These are phyloP conservation scores for Jatropha podagrica DNA, from an alignment of 441 rosid species.

Conservation along the genomic window DNA sequence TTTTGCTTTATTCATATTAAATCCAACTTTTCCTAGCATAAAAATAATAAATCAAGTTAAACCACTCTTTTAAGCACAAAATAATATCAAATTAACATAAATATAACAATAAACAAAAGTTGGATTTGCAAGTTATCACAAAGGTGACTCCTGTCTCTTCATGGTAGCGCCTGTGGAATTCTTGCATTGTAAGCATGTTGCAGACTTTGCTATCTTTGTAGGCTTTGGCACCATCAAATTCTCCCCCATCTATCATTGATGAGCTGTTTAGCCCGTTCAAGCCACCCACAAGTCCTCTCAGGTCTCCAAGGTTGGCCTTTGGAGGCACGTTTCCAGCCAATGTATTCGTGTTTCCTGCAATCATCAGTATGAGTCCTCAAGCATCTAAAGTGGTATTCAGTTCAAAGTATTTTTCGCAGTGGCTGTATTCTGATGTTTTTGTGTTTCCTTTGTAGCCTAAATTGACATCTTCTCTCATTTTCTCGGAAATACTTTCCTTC, in stretches of 20 bases:
- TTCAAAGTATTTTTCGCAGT: neutral
- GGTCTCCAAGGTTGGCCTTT: constrained; percentile 88
- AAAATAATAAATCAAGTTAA: too few species aligned
- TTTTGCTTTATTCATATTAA: too few species aligned
- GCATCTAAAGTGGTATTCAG: neutral
- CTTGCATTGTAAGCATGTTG: constrained; percentile 49
- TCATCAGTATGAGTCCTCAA: neutral
- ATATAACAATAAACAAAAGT: too few species aligned
- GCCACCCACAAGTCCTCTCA: constrained; percentile 79
- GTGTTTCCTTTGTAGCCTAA: neutral
- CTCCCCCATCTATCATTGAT: constrained; percentile 88
- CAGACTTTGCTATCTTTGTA: constrained; percentile 95
- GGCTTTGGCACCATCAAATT: constrained; percentile 94
- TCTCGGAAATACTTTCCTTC: neutral
- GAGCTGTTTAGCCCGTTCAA: constrained; percentile 65
- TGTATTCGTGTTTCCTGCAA: constrained; percentile 81
- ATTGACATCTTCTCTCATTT: neutral
- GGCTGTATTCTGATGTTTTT: neutral
- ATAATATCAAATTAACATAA: too few species aligned
- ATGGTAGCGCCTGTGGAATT: constrained; percentile 66
- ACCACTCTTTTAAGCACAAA: too few species aligned
- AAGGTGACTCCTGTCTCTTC: constrained; percentile 77
- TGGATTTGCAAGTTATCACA: too few species aligned
- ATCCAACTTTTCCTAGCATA: too few species aligned
- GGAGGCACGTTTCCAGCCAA: constrained; percentile 93